Conservation (phyloP, 2,329 filamentous ascomycete genomes). For the Colletotrichum scovillei region DNA sequence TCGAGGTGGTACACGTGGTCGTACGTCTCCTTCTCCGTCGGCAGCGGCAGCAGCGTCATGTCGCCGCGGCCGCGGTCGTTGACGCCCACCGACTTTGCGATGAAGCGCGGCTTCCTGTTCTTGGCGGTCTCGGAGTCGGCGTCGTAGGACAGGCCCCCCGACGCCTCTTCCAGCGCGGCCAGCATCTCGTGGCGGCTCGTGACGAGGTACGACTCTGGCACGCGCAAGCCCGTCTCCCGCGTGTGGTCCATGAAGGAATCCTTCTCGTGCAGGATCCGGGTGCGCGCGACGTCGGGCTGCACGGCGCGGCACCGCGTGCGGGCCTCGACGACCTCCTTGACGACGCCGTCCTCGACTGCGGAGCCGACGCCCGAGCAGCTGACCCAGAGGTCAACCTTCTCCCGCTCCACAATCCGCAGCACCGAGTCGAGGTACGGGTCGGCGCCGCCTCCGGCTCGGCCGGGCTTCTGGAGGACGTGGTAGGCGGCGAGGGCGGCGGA, state of each 20-base stretch:
- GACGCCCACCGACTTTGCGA: conserved; percentile 74
- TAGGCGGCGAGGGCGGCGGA: conserved; percentile 68
- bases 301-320: conserved; percentile 70
- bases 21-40: conserved; percentile 63
- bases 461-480: conserved; percentile 54
- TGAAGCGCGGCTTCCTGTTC: conserved; percentile 56
- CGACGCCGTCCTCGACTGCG: conserved; percentile 74
- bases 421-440: conserved; percentile 67
- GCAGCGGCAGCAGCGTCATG: conserved; percentile 73
- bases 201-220: conserved; percentile 65
- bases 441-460: conserved; percentile 34
- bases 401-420: conserved; percentile 66
- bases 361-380: conserved; percentile 77
- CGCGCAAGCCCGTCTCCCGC: conserved; percentile 61
- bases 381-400: conserved; percentile 78
- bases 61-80: conserved; percentile 69
- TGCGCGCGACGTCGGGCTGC: conserved; percentile 69
- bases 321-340: conserved; percentile 70
- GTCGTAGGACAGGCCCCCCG: conserved; percentile 23
- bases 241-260: conserved; percentile 72
- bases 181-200: conserved; percentile 64
- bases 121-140: conserved; percentile 18
- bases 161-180: conserved; percentile 56
- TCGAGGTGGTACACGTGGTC: conserved; percentile 63
- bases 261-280: conserved; percentile 71